A percentile compares a stretch with the other conserved stretches of the same genome.
Conservation (phyloP, 768 basidiomycete species). For the Serendipita sp. region DNA sequence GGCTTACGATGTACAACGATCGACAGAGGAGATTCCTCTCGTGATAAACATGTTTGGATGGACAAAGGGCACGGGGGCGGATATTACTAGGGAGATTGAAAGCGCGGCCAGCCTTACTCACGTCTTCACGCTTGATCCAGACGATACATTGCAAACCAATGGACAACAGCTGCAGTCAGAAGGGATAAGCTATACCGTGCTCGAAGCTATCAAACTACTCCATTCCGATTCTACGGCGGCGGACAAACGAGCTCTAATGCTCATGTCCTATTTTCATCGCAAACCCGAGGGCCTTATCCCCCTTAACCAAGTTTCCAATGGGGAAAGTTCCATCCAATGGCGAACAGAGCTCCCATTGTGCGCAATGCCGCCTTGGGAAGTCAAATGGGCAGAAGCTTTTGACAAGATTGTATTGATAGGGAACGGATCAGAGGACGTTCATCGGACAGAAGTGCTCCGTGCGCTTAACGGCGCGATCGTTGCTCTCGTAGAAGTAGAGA, state of each 20-base stretch:
- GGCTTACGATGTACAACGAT: no score
- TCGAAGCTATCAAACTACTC: neutral
- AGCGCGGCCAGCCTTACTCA: constrained; percentile 41
- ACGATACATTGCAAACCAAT: neutral
- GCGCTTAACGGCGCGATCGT: constrained; percentile 74
- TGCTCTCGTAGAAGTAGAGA: constrained; percentile 44
- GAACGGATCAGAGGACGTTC: constrained; percentile 63
- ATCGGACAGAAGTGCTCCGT: constrained; percentile 43
- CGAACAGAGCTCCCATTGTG: constrained; percentile 50
- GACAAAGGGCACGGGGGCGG: constrained; percentile 83
- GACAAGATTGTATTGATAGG: constrained; percentile 53
- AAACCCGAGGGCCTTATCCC: constrained; percentile 11
- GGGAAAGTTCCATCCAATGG: constrained; percentile 28
- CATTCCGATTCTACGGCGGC: constrained; percentile 16
- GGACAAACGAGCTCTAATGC: constrained; percentile 52
- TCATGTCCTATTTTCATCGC: constrained; percentile 63
- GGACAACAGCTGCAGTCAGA: neutral
- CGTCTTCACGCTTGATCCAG: constrained; percentile 26
- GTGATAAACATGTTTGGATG: constrained; percentile 96
- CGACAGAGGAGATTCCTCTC: constrained; percentile 39
- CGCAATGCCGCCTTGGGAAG: constrained; percentile 52
- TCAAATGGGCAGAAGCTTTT: constrained; percentile 39
- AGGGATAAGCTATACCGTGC: neutral
- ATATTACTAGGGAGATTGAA: constrained; percentile 57
- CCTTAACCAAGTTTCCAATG: neutral